Conservation (phyloP, 805 yeast species). For the Lachancea mirantina region DNA sequence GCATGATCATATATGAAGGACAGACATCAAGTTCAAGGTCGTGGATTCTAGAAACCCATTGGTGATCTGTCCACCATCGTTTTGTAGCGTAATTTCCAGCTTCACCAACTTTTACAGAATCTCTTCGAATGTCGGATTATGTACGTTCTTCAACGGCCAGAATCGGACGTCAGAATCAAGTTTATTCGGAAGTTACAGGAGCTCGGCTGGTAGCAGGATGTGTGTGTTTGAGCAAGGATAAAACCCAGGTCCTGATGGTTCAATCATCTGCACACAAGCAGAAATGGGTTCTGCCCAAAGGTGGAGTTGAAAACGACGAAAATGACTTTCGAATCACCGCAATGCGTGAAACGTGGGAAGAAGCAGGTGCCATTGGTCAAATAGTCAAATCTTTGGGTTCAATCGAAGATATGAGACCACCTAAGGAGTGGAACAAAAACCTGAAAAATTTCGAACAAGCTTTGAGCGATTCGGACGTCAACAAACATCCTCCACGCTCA, state of each 20-base stretch:
- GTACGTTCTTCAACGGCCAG: conserved; percentile 35
- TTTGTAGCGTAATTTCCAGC: background rate
- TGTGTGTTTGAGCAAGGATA: conserved; percentile 54
- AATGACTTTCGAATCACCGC: conserved; percentile 45
- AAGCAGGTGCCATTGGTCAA: conserved; percentile 79
- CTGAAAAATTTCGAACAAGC: conserved; percentile 15
- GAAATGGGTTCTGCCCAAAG: conserved; percentile 89
- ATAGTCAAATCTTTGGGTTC: conserved; percentile 52
- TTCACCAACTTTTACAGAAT: background rate
- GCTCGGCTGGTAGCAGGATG: conserved; percentile 93
- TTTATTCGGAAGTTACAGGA: conserved; percentile 53
- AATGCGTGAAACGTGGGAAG: conserved; percentile 93
- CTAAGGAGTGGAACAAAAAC: conserved; percentile 37
- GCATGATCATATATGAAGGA: too few species aligned
- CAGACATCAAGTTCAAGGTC: too few species aligned
- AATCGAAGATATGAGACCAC: conserved; percentile 54
- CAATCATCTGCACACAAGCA: conserved; percentile 62
- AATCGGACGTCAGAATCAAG: conserved; percentile 52
- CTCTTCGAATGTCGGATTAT: conserved; percentile 15
- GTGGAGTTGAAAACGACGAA: conserved; percentile 90
- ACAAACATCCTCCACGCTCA: conserved; percentile 55
- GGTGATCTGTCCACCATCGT: background rate
- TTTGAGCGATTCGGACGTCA: conserved; percentile 21
- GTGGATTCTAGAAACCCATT: too few species aligned
- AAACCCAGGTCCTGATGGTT: conserved; percentile 65